Conservation (phyloP, 495 filamentous ascomycete species). For the Copromyces sp. region DNA sequence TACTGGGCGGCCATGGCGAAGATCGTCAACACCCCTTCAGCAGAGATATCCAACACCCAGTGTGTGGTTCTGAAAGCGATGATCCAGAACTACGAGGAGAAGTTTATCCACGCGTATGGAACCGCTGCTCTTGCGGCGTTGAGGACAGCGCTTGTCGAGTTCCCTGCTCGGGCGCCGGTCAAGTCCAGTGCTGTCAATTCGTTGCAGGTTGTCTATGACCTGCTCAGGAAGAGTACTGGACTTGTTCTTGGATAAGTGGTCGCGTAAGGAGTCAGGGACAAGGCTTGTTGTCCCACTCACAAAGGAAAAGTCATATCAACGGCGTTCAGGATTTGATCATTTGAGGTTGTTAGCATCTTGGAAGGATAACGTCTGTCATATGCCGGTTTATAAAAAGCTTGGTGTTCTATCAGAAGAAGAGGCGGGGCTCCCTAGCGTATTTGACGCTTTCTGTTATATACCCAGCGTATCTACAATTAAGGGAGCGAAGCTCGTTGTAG, state of each 20-base stretch:
- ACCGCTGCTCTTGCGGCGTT: slow-evolving; percentile 54
- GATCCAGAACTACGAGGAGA: slow-evolving; percentile 57
- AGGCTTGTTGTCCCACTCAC: not conserved
- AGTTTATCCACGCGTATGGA: slow-evolving; percentile 71
- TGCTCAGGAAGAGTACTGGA: slow-evolving; percentile 50
- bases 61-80: slow-evolving; percentile 67
- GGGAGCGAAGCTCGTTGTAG: not conserved
- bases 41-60: slow-evolving; percentile 64
- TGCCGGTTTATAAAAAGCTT: not conserved
- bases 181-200: slow-evolving; percentile 47
- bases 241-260: slow-evolving; percentile 27
- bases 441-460: not conserved
- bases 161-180: slow-evolving; percentile 45
- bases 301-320: not conserved
- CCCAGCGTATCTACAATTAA: not conserved
- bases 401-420: not conserved
- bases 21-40: slow-evolving; percentile 59
- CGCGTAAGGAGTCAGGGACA: not conserved
- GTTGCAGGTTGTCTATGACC: slow-evolving; percentile 47
- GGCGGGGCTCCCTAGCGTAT: not conserved
- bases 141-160: slow-evolving; percentile 52
- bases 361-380: not conserved
- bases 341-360: not conserved
- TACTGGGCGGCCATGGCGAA: slow-evolving; percentile 71
- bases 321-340: not conserved